Evolutionary conservation across 371 early-diverging fungal species (phyloP).

Genomic region (Mortierella sp.): DNA sequence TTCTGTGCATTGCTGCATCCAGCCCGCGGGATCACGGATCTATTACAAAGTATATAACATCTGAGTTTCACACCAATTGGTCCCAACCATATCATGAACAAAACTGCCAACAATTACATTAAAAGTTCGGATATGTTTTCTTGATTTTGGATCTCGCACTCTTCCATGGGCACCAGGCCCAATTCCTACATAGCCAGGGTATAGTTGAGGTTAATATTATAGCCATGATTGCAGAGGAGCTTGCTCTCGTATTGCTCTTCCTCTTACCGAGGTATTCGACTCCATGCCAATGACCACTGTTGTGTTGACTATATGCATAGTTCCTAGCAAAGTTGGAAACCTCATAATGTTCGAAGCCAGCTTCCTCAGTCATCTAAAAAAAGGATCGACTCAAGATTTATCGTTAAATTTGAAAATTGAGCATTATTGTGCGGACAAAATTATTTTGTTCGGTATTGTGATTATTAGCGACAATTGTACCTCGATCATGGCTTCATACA

Average conservation of each 20-base stretch:
- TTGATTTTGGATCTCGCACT: conserved; percentile 57
- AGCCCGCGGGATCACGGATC: conserved; percentile 71
- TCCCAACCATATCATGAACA: too few species aligned
- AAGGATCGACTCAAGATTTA: too few species aligned
- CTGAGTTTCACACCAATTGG: neutral
- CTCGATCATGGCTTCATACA: conserved; percentile 78
- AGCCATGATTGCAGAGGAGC: too few species aligned
- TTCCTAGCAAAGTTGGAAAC: conserved; percentile 81
- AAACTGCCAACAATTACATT: conserved; percentile 59
- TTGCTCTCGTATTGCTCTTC: too few species aligned
- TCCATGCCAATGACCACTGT: conserved; percentile 88
- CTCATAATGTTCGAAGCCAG: conserved; percentile 85
- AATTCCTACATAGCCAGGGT: conserved; percentile 60
- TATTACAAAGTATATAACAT: conserved; percentile 19
- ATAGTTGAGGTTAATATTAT: too few species aligned
- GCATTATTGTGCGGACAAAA: too few species aligned
- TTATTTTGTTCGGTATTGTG: neutral
- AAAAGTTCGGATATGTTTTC: conserved; percentile 65
- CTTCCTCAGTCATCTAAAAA: conserved; percentile 53
- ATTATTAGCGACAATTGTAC: neutral
- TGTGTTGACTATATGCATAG: conserved; percentile 76
- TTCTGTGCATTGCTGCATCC: conserved; percentile 70
- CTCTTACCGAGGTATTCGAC: conserved; percentile 79
- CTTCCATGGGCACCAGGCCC: conserved; percentile 93
- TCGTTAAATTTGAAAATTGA: neutral